Percentiles rank a stretch among this genome's conserved stretches.
phyloP scores from a whole-genome alignment of 305 asterid species.

The Solanum hybrid region DNA sequence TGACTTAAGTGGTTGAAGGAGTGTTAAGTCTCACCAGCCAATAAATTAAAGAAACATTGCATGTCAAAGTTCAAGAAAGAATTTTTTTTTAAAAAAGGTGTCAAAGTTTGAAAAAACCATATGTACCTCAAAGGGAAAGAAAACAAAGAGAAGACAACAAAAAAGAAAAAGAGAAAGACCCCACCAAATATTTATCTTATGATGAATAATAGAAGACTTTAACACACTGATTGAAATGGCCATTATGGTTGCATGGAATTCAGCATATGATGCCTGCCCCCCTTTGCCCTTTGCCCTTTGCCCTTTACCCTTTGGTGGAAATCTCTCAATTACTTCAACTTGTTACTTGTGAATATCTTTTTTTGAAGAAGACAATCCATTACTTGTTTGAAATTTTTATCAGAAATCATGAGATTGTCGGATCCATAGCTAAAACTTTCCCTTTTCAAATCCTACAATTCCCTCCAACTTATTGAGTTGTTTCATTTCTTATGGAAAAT shows the following conservation, averaged over 20 bases:
- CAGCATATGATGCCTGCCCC: slow-evolving; percentile 32
- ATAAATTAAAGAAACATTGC: slow-evolving; percentile 2
- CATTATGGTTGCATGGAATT: slow-evolving; percentile 93
- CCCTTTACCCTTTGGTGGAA: not conserved
- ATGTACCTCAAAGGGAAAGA: not conserved
- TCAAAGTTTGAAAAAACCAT: not conserved
- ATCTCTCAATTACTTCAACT: slow-evolving; percentile 40
- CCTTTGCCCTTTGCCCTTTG: not conserved
- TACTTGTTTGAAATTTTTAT: slow-evolving; percentile 42
- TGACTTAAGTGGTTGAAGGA: slow-evolving; percentile 20
- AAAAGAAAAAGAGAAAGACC: slow-evolving; percentile 24
- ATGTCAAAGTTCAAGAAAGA: not conserved
- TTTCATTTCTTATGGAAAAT: not conserved
- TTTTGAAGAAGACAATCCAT: slow-evolving; percentile 24
- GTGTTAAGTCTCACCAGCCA: slow-evolving; percentile 15
- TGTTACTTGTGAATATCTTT: slow-evolving; percentile 20
- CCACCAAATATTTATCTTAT: slow-evolving; percentile 50
- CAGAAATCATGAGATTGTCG: slow-evolving; percentile 56
- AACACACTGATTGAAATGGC: slow-evolving; percentile 35
- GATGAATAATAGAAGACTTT: slow-evolving; percentile 40
- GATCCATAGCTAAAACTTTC: slow-evolving; percentile 34
- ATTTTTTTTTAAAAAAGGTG: not conserved
- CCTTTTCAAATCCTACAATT: slow-evolving; percentile 28
- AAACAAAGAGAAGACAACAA: slow-evolving; percentile 9
- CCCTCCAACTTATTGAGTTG: not conserved